These are phyloP conservation scores for Penicillium frequentans DNA, from an alignment of 2,329 filamentous ascomycete genomes.

Conservation along the genomic window DNA sequence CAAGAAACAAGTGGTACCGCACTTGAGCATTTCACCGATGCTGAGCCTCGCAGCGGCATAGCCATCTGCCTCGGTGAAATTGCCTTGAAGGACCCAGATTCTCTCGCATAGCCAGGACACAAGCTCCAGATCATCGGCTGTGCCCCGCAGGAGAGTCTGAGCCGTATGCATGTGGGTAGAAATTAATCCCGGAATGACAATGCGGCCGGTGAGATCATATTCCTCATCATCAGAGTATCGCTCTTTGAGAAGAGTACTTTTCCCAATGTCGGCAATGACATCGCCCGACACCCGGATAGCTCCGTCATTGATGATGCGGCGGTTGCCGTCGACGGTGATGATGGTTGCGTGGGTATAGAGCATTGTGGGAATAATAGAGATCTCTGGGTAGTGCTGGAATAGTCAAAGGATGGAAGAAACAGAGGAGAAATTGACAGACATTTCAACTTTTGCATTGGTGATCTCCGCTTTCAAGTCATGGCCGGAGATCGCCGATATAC, in stretches of 20 bases:
- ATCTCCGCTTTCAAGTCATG: not conserved
- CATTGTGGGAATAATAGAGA: constrained; percentile 21
- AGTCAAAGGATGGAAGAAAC: not conserved
- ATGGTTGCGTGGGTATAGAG: constrained; percentile 54
- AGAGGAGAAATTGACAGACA: not conserved
- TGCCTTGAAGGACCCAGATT: constrained; percentile 51
- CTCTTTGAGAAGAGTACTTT: constrained; percentile 33
- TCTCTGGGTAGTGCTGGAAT: not conserved
- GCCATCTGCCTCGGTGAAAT: constrained; percentile 49
- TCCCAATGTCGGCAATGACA: constrained; percentile 47
- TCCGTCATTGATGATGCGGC: constrained; percentile 50
- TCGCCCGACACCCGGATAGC: constrained; percentile 43
- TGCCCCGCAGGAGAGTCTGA: constrained; percentile 49
- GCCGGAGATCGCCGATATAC: constrained; percentile 5
- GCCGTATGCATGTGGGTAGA: constrained; percentile 54
- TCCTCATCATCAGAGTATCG: constrained; percentile 33
- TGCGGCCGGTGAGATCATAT: constrained; percentile 40
- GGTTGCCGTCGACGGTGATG: constrained; percentile 50
- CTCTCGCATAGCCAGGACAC: constrained; percentile 54
- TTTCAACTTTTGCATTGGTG: not conserved
- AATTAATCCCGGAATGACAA: constrained; percentile 52
- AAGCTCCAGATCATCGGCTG: constrained; percentile 52
- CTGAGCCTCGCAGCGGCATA: constrained; percentile 51
- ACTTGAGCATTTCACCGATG: constrained; percentile 53
- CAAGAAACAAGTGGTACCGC: constrained; percentile 53